Percentiles rank a stretch among this genome's conserved stretches.
Conservation (phyloP, 768 basidiomycete genomes). For the Hericium coralloides region DNA sequence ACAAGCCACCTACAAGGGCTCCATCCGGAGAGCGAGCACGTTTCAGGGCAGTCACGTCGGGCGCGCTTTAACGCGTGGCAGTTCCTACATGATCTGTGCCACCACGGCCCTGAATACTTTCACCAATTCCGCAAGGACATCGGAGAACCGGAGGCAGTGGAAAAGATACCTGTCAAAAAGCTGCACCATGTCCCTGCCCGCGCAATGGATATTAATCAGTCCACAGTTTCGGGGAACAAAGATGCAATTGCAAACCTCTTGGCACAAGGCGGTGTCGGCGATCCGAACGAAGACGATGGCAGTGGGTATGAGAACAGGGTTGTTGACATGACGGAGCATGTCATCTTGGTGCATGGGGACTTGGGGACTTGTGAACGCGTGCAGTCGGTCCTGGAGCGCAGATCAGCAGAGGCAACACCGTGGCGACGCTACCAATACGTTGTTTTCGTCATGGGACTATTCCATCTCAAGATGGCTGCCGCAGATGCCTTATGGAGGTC, state of each 20-base stretch:
- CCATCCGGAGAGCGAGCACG: too few relatives aligned
- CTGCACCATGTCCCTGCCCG: not conserved
- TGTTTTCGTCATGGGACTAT: slow-evolving; percentile 25
- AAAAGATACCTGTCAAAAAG: not conserved
- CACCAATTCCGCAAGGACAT: too few relatives aligned
- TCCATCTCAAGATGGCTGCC: slow-evolving; percentile 28
- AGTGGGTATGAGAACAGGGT: not conserved
- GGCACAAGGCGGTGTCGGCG: not conserved
- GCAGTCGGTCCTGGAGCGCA: slow-evolving; percentile 2
- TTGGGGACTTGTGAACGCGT: slow-evolving; percentile 13
- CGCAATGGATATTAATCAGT: not conserved
- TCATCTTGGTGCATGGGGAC: slow-evolving; percentile 15
- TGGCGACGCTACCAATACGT: slow-evolving; percentile 23
- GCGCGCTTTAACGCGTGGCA: too few relatives aligned
- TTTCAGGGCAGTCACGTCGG: too few relatives aligned
- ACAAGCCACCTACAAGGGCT: too few relatives aligned
- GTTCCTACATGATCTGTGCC: too few relatives aligned
- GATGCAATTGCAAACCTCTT: not conserved
- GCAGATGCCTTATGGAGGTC: slow-evolving; percentile 16
- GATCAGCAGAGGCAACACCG: slow-evolving; percentile 20
- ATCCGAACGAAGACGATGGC: not conserved
- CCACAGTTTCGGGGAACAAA: not conserved
- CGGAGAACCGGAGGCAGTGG: too few relatives aligned
- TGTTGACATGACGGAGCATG: slow-evolving; percentile 6
- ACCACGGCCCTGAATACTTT: too few relatives aligned